phyloP scores from a whole-genome alignment of 129 eudicot genomes.

The Chrysanthemum makinoi region DNA sequence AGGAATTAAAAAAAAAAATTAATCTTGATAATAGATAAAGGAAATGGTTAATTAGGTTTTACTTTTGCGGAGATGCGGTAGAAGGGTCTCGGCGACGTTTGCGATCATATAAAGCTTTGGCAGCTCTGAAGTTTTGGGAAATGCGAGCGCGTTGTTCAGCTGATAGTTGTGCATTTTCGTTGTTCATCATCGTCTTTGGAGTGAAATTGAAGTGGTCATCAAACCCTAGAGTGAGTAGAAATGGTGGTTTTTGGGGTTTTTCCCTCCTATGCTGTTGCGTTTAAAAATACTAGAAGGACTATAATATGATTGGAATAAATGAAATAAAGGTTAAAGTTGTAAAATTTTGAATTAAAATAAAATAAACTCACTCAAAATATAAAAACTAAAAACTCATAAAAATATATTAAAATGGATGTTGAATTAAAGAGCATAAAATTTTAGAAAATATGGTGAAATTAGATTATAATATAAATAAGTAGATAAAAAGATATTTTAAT shows the following conservation, averaged over 20 bases:
- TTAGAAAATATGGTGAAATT: too few relatives aligned
- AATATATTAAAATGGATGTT: too few relatives aligned
- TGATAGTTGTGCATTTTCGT: constrained; percentile 57
- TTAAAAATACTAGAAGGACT: not conserved
- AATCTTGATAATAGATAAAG: not conserved
- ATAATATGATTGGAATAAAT: too few relatives aligned
- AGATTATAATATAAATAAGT: too few relatives aligned
- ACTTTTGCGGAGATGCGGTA: constrained; percentile 34
- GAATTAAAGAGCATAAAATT: too few relatives aligned
- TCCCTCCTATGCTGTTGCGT: constrained; percentile 38
- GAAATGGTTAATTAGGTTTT: constrained; percentile 17
- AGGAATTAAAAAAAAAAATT: not conserved
- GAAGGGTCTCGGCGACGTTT: constrained; percentile 45
- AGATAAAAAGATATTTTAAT: too few relatives aligned
- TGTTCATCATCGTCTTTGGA: constrained; percentile 25
- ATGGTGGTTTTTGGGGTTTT: not conserved
- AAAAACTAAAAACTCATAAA: too few relatives aligned
- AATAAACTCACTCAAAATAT: too few relatives aligned
- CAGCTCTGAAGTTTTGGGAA: constrained; percentile 69
- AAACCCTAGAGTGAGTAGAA: constrained; percentile 18
- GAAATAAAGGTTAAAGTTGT: too few relatives aligned
- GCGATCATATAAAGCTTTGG: constrained; percentile 73
- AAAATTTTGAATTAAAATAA: too few relatives aligned
- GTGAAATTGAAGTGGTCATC: not conserved
- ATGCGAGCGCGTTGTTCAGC: constrained; percentile 85